Base-by-base conservation (phyloP, 768 basidiomycete species). In the Strobilomyces confusus region DNA sequence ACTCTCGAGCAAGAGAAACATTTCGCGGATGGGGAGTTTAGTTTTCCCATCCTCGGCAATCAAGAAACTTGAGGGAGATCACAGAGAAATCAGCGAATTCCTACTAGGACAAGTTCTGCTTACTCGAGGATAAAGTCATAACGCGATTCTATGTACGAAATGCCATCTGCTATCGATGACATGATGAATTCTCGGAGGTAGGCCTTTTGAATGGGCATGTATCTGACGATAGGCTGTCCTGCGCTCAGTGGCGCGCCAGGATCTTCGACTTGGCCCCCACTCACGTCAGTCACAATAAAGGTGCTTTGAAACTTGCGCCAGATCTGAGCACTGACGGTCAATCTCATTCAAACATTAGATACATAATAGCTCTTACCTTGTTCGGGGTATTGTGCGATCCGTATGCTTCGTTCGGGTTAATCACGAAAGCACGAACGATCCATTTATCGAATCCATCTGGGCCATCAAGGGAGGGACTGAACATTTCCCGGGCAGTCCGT, bases 381-480 rank as follows among this genome's bases (percentile, higher is more conserved):
- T 59, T 58, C 7, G 70, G 59, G 12, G 72, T 77, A 36, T 75
- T 74, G 53, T 76, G 75, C 4, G 73, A 73, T n/a, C 63, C 66
- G 37, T 77, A 78, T 19, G 73, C 75, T 53, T 77, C 75, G 19
- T 64, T 62, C 2, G 78, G 73, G 52, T 76, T 72, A 55, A 80
- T 76, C 45, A 67, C 69, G 44, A 77, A 58, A 1, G 69, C 55
- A 15, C 61, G 60, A 6, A 72, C 48, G 14, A 77, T 68, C 75
- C 74, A 76, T 23, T 62, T 57, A 55, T 80, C 78, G 50, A 79
- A 80, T 1, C 68, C 74, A 44, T 66, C 64, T 1, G 69, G 63
- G 2, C 75, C 77, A 3, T 71, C 76, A 19, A 77, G 63, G 11
- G 60, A 53, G 9, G 55, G 32, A 48, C 64, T 60, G 41, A 76